A percentile compares a stretch with the other conserved stretches of the same genome.
These are phyloP conservation scores for Penicillium tannophilum DNA, from an alignment of 495 filamentous ascomycete species.

Conservation along the genomic window DNA sequence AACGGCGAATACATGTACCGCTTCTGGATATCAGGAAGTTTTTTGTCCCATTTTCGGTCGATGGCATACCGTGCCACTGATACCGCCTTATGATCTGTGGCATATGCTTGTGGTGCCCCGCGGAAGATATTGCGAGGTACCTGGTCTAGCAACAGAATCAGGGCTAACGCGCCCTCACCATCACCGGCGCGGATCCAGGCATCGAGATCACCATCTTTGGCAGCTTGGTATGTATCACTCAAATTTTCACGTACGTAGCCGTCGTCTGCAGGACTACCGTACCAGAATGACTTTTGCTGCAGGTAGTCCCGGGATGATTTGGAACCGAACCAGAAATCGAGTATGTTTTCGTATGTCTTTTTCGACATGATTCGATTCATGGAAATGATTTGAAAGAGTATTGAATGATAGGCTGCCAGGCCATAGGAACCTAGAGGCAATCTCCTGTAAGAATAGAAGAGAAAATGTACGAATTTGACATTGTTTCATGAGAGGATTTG, in stretches of 20 bases:
- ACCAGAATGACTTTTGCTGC: conserved; percentile 28
- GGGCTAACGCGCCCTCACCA: conserved; percentile 28
- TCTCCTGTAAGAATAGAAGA: too few species aligned
- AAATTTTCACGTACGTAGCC: conserved; percentile 20
- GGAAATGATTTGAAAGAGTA: neutral
- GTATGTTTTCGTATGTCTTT: conserved; percentile 19
- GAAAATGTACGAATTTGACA: too few species aligned
- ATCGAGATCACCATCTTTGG: conserved; percentile 18
- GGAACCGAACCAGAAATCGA: conserved; percentile 27
- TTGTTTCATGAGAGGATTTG: too few species aligned
- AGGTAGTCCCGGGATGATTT: conserved; percentile 21
- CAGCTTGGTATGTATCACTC: conserved; percentile 12
- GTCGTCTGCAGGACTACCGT: conserved; percentile 27
- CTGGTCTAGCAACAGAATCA: conserved; percentile 39
- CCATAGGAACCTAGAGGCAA: too few species aligned
- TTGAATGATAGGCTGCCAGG: too few species aligned
- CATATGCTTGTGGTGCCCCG: conserved; percentile 29
- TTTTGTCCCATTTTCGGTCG: conserved; percentile 31
- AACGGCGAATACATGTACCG: conserved; percentile 40
- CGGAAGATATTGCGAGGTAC: conserved; percentile 40
- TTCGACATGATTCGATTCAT: conserved; percentile 12
- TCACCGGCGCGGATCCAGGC: conserved; percentile 15
- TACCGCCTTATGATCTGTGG: conserved; percentile 33
- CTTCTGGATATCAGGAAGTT: conserved; percentile 25
- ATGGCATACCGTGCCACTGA: conserved; percentile 28